Evolutionary conservation across 2,329 filamentous ascomycete genomes (phyloP).

Genomic region (Elsinoe batatas): DNA sequence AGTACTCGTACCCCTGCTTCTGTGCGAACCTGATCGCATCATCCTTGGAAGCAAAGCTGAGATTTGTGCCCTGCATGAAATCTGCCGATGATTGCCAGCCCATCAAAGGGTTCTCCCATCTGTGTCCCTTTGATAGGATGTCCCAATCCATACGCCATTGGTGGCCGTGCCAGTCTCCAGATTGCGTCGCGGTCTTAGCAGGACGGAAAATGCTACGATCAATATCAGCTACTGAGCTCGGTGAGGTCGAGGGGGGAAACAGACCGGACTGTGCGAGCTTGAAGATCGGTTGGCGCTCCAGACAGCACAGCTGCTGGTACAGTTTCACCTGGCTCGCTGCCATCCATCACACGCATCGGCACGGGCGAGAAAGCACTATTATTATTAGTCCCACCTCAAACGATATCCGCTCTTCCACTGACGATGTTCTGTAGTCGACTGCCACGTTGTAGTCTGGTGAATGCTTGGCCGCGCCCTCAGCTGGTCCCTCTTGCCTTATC

Average conservation of each 20-base stretch:
- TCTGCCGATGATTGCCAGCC: constrained; percentile 97
- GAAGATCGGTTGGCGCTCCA: constrained; percentile 84
- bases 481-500: constrained; percentile 42
- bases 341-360: constrained; percentile 80
- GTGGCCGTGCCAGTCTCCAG: constrained; percentile 72
- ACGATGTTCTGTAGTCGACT: constrained; percentile 88
- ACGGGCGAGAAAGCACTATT: constrained; percentile 79
- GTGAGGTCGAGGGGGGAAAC: constrained; percentile 20
- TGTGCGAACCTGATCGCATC: constrained; percentile 91
- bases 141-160: constrained; percentile 99
- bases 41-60: constrained; percentile 88
- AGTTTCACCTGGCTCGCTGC: constrained; percentile 66
- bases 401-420: constrained; percentile 31
- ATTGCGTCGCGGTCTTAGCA: constrained; percentile 91
- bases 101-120: constrained; percentile 98
- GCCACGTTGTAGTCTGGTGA: constrained; percentile 72
- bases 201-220: constrained; percentile 73
- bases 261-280: constrained; percentile 88
- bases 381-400: constrained; percentile 20
- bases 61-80: constrained; percentile 83
- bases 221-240: background rate
- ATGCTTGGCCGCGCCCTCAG: constrained; percentile 49
- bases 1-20: constrained; percentile 99
- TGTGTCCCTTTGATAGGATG: constrained; percentile 77
- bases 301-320: constrained; percentile 80